phyloP scores from a whole-genome alignment of 257 asterid genomes.

The Scutellaria galericulata region DNA sequence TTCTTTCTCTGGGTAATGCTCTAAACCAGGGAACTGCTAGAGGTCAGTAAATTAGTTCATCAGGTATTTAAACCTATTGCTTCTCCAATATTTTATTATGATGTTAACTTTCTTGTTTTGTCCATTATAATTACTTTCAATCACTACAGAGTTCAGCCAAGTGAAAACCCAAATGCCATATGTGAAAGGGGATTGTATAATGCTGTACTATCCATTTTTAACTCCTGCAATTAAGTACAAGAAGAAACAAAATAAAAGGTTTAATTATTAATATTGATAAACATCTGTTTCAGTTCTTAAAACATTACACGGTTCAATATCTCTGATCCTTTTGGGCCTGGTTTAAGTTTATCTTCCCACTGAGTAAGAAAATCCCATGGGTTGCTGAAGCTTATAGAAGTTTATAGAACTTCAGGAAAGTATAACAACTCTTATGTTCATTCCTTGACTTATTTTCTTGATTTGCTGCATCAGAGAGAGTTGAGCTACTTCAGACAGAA shows the following conservation, averaged over 20 bases:
- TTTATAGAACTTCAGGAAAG: not conserved
- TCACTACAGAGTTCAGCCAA: not conserved
- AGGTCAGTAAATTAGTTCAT: conserved; percentile 57
- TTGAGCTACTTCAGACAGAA: not conserved
- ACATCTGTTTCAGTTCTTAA: not conserved
- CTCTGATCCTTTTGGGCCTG: not conserved
- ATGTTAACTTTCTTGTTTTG: conserved; percentile 16
- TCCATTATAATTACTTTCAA: conserved; percentile 3
- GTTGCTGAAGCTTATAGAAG: not conserved
- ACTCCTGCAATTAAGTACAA: too few species aligned
- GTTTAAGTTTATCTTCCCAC: not conserved
- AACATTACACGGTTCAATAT: not conserved
- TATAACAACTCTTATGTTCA: not conserved
- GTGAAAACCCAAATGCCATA: conserved; percentile 8
- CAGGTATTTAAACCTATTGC: conserved; percentile 22
- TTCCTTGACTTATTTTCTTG: conserved; percentile 9
- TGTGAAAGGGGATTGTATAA: conserved; percentile 13
- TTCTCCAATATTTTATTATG: conserved; percentile 24
- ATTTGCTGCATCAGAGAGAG: not conserved
- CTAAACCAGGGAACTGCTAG: conserved; percentile 97
- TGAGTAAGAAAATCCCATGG: not conserved
- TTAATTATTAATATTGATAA: not conserved
- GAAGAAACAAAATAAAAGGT: not conserved
- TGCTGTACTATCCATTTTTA: not conserved
- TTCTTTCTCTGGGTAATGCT: conserved; percentile 92